Evolutionary conservation across 1,139 yeast genomes (phyloP).

Genomic region (Pichia sp.): DNA sequence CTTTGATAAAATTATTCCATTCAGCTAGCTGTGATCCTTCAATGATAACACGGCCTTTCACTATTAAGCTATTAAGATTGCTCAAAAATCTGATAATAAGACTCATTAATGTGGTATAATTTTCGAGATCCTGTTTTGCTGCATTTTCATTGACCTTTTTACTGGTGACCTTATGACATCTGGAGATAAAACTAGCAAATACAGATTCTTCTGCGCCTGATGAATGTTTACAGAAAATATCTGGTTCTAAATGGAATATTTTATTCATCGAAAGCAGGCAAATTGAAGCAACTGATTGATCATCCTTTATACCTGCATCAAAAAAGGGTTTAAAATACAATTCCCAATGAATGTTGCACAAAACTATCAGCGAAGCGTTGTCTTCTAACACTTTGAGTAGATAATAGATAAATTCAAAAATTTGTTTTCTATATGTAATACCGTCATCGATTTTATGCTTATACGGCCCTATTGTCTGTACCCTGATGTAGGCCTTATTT

Average conservation of each 20-base stretch:
- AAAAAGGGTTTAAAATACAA: constrained; percentile 25
- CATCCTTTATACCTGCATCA: constrained; percentile 34
- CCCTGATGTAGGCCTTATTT: constrained; percentile 49
- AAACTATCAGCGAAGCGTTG: constrained; percentile 17
- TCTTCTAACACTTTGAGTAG: constrained; percentile 29
- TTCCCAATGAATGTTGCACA: constrained; percentile 24
- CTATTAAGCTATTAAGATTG: constrained; percentile 15
- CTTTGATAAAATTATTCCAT: constrained; percentile 17
- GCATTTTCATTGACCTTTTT: constrained; percentile 37
- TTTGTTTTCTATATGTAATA: constrained; percentile 61
- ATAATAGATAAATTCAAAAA: constrained; percentile 64
- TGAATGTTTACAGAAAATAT: constrained; percentile 11
- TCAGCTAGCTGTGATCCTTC: constrained; percentile 14
- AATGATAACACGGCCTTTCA: constrained; percentile 13
- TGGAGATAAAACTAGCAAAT: constrained; percentile 24
- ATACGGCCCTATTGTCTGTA: constrained; percentile 82
- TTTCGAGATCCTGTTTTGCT: constrained; percentile 43
- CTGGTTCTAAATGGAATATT: constrained; percentile 23
- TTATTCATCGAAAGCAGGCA: constrained; percentile 31
- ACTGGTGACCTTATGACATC: constrained; percentile 27
- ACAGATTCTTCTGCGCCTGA: constrained; percentile 6
- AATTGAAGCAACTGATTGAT: constrained; percentile 36
- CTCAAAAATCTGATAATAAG: constrained; percentile 23
- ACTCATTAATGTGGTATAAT: constrained; percentile 29
- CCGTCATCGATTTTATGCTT: constrained; percentile 79